These are phyloP conservation scores for Lindgomyces ingoldianus DNA, from an alignment of 495 filamentous ascomycete genomes.

Conservation along the genomic window DNA sequence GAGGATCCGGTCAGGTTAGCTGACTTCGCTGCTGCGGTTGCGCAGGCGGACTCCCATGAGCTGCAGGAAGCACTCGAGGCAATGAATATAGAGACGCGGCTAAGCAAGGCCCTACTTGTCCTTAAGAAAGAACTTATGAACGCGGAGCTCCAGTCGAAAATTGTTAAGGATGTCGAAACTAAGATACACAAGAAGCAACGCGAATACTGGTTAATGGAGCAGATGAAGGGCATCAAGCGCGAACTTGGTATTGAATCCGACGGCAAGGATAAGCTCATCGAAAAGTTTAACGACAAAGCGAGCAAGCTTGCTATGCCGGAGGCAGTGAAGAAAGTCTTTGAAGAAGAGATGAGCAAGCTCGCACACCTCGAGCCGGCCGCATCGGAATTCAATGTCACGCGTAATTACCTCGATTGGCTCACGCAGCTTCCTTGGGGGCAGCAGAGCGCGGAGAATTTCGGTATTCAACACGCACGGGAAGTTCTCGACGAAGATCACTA, in stretches of 20 bases:
- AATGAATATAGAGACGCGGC: constrained; percentile 83
- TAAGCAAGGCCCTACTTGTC: constrained; percentile 85
- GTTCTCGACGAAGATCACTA: constrained; percentile 98
- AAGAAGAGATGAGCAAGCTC: constrained; percentile 96
- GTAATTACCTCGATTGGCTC: constrained; percentile 98
- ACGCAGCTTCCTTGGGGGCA: constrained; percentile 98
- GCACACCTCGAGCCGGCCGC: constrained; percentile 89
- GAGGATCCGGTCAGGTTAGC: constrained; percentile 93
- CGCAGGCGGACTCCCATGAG: constrained; percentile 83
- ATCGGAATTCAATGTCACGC: constrained; percentile 98
- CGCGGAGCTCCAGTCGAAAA: constrained; percentile 93
- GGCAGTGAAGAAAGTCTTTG: constrained; percentile 92
- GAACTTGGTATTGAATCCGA: constrained; percentile 96
- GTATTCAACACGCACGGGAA: constrained; percentile 81
- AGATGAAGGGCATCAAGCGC: constrained; percentile 97
- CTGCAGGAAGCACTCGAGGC: constrained; percentile 91
- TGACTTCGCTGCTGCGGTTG: constrained; percentile 95
- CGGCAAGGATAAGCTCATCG: constrained; percentile 95
- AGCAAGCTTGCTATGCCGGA: constrained; percentile 95
- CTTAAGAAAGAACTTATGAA: constrained; percentile 98
- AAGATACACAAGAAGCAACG: constrained; percentile 98
- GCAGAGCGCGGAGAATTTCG: constrained; percentile 94
- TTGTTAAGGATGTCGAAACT: constrained; percentile 94
- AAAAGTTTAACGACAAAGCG: constrained; percentile 89
- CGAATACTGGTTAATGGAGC: constrained; percentile 99